These are phyloP conservation scores for Isatis tinctoria DNA, from an alignment of 345 rosid species.

Conservation along the genomic window DNA sequence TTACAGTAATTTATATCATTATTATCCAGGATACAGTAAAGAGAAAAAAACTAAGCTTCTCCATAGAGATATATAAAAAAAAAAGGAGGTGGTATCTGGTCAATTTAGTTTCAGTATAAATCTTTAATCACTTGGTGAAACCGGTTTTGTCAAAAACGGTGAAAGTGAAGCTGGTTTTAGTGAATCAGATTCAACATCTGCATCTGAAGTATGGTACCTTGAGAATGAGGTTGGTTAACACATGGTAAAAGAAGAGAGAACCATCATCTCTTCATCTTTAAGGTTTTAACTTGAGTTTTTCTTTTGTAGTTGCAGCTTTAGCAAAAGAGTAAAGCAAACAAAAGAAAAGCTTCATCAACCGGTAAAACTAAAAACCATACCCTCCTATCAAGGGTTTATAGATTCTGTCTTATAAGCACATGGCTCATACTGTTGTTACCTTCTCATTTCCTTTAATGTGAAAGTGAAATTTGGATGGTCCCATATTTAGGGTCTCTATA, in stretches of 20 bases:
- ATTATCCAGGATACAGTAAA: not conserved
- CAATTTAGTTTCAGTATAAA: slow-evolving; percentile 1
- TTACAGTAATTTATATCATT: not conserved
- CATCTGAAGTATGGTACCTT: slow-evolving; percentile 18
- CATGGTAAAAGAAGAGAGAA: slow-evolving; percentile 13
- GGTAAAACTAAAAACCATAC: not conserved
- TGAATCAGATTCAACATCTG: slow-evolving; percentile 28
- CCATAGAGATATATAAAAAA: not conserved
- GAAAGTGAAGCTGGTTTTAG: slow-evolving; percentile 11
- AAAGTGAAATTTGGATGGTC: slow-evolving; percentile 30
- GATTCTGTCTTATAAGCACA: slow-evolving; percentile 25
- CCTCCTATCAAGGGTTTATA: slow-evolving; percentile 4
- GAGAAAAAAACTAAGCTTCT: not conserved
- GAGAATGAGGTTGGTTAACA: slow-evolving; percentile 21
- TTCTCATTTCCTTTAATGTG: slow-evolving; percentile 11
- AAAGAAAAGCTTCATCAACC: slow-evolving; percentile 14
- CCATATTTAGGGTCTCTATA: slow-evolving; percentile 21
- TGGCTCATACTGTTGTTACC: slow-evolving; percentile 6
- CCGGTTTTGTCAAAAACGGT: not conserved
- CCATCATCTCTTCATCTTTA: slow-evolving; percentile 10
- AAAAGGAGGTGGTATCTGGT: not conserved
- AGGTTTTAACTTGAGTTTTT: not conserved
- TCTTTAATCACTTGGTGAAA: not conserved
- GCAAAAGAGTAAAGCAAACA: slow-evolving; percentile 29
- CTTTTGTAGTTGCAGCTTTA: slow-evolving; percentile 32